Conservation (phyloP, 805 yeast species). For the Saccharomycopsis sp. region DNA sequence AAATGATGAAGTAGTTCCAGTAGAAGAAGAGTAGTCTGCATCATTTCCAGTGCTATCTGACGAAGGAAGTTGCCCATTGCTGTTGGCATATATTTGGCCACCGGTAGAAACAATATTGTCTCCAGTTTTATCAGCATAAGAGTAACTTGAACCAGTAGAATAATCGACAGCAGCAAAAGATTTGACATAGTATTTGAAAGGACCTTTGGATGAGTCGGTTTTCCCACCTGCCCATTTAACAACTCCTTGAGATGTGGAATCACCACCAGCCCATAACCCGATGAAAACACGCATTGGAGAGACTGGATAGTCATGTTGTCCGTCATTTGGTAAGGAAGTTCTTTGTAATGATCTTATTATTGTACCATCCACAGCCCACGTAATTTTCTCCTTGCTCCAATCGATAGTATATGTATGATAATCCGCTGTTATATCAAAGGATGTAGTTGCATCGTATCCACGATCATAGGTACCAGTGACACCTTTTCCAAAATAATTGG, state of each 20-base stretch:
- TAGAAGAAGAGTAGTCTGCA: slow-evolving; percentile 3
- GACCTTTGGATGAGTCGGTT: slow-evolving; percentile 43
- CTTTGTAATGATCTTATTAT: slow-evolving; percentile 47
- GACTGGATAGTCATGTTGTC: slow-evolving; percentile 53
- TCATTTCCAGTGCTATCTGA: not conserved
- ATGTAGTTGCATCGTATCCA: slow-evolving; percentile 47
- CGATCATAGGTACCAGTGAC: slow-evolving; percentile 54
- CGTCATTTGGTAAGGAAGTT: slow-evolving; percentile 46
- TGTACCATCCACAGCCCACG: slow-evolving; percentile 56
- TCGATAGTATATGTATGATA: slow-evolving; percentile 61
- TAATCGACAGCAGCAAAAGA: slow-evolving; percentile 44
- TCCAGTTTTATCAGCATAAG: slow-evolving; percentile 36
- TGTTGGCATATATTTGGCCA: slow-evolving; percentile 37
- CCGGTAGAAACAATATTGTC: slow-evolving; percentile 25
- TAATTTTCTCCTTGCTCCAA: slow-evolving; percentile 48
- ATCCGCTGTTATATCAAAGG: slow-evolving; percentile 38
- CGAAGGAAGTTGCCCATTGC: not conserved
- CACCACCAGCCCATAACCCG: slow-evolving; percentile 49
- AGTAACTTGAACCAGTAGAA: slow-evolving; percentile 40
- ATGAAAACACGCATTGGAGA: slow-evolving; percentile 48
- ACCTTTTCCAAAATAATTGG: slow-evolving; percentile 62
- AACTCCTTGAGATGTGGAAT: slow-evolving; percentile 42
- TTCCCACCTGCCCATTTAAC: slow-evolving; percentile 57
- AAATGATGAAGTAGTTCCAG: not conserved
- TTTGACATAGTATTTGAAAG: slow-evolving; percentile 44